Evolutionary conservation across 2,329 filamentous ascomycete species (phyloP), one percentile per base, ranked within the genome.

Genomic region (Annulohypoxylon truncatum): DNA sequence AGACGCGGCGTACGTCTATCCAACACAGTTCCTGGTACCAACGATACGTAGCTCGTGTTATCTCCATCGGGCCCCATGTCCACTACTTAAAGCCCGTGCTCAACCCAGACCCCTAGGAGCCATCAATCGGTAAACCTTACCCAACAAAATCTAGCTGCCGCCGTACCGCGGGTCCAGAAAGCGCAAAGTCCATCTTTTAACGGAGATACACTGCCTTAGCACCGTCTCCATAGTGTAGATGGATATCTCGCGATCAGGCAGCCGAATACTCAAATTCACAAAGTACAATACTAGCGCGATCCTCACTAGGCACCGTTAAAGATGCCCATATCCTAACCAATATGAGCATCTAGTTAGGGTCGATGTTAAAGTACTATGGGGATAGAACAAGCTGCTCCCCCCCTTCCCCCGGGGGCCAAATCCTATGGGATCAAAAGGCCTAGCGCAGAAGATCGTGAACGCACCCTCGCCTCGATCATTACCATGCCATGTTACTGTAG

Each of bases 1-100:
- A 31, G 22, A 29, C 28, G 20, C 40, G 51, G 60, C 46, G 60
- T 63, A 38, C n/a, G 20, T 53, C 53, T 63, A 63, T 46, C 46
- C 46, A 22, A 6, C 29, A 35, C 20, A 51, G 26, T 28, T 28
- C n/a, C n/a, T n/a, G n/a, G 15, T 42, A 12, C 8, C 8, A 8
- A 3, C 13, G 18, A 22, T 6, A 46, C 24, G 10, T 47, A 28
- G 24, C 24, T 48, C 44, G 24, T 48, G 44, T 48, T 48, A 15
- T 48, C 44, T 42, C 24, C 22, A 42, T 22, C n/a, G 15, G n/a
- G 2, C 15, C 38, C 13, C 6, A 20, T 20, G 6, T n/a, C n/a
- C n/a, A n/a, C n/a, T 6, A 7, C 38, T 24, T 29, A 48, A n/a
- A n/a, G 44, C 22, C 22, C 42, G 24, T 15, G 24, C 40, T 44